Evolutionary conservation across 208 protist species (phyloP), one percentile per base, ranked within the genome.

Genomic region (Trypanosoma mega): DNA sequence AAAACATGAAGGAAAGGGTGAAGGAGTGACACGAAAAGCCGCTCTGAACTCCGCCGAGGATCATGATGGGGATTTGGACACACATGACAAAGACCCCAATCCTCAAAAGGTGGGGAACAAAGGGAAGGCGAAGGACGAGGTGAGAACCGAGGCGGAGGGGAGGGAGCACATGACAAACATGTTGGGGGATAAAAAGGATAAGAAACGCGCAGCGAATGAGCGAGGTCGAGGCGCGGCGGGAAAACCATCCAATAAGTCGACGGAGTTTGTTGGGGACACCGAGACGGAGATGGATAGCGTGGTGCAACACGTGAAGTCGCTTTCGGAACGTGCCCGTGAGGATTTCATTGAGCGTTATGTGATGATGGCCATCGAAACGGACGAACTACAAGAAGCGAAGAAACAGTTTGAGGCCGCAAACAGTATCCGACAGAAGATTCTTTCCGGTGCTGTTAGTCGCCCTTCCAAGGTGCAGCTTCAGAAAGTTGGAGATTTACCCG

Each of bases 381-480:
- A 66, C 12, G 58, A 72, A 24, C 39, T 68, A 3, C 43, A 31
- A 18, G 51, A 27, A 21, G 46, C 44, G 5, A 65, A 66, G 45
- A 72, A 66, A 26, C 51, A 63, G 33, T 61, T 64, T 20, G 53
- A 76, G 29, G 39, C 26, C 0, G 48, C 51, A 20, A 52, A 56
- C 59, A 54, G 67, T 20, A 16, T 68, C 2, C 63, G 65, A 12
- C 64, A 64, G 34, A 49, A 68, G 30, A 74, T 78, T 44, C 47
- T 68, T 33, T 64, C 65, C 0, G 72, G 72, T 16, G 33, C 49
- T 0, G 26, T 73, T 46, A 62, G 50, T 43, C 55, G 53, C 18
- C 68, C 63, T 6, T 80, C 74, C 7, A 80, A 80, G 50, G 74
- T 54, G 14, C 74, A 80, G 41, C 59, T 74, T n/a, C 45, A 49